Conservation (phyloP, 345 rosid genomes). For the Crucihimalaya himalaica region DNA sequence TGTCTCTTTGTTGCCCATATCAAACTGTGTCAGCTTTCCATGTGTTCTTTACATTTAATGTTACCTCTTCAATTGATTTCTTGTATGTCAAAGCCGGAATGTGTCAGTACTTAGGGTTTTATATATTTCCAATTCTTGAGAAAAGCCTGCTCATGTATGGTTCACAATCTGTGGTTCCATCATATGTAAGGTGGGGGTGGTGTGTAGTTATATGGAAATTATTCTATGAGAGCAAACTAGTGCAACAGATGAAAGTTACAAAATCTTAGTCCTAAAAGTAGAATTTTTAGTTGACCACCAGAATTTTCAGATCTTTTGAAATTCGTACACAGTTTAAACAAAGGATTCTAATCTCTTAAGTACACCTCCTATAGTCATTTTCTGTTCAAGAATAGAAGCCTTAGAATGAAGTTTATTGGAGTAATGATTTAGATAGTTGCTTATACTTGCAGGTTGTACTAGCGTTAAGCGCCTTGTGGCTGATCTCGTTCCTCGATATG, state of each 20-base stretch:
- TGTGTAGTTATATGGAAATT: slow-evolving; percentile 8
- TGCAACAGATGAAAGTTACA: background rate
- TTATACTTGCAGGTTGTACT: slow-evolving; percentile 68
- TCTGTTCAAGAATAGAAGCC: slow-evolving; percentile 11
- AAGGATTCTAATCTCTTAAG: background rate
- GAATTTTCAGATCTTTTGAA: background rate
- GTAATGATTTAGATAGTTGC: slow-evolving; percentile 29
- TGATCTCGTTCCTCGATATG: slow-evolving; percentile 89
- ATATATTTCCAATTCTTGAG: background rate
- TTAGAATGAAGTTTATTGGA: slow-evolving; percentile 4
- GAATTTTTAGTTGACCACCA: background rate
- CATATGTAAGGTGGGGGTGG: background rate
- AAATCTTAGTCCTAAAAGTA: background rate
- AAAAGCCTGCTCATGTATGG: background rate
- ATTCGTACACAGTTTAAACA: background rate
- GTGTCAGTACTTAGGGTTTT: background rate
- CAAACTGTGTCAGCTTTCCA: slow-evolving; percentile 9
- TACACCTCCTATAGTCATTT: slow-evolving; percentile 4
- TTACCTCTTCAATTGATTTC: background rate
- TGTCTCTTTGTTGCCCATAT: background rate
- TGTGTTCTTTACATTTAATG: background rate
- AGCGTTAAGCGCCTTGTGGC: slow-evolving; percentile 87
- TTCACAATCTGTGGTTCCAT: slow-evolving; percentile 3
- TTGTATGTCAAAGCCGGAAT: background rate
- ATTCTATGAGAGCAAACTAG: background rate